These are phyloP conservation scores for Xenosphaeropsis pyriputrescens DNA, from an alignment of 2,329 filamentous ascomycete genomes.

Conservation along the genomic window DNA sequence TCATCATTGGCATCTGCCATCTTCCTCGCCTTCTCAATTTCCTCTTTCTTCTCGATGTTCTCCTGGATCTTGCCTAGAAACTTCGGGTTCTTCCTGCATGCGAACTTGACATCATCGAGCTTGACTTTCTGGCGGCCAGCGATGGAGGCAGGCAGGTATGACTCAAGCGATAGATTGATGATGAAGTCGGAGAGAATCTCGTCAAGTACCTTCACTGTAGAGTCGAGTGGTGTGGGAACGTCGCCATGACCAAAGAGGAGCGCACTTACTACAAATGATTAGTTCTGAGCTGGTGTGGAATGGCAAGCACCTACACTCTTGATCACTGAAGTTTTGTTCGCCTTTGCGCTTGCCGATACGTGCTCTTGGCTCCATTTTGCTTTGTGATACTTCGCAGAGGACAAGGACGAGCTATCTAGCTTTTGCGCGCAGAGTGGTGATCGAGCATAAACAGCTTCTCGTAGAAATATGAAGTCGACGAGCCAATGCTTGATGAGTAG, in stretches of 20 bases:
- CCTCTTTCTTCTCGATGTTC: conserved; percentile 74
- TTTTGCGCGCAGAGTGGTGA: no score
- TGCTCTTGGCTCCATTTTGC: conserved; percentile 57
- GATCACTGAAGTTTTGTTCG: conserved; percentile 64
- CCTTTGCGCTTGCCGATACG: conserved; percentile 68
- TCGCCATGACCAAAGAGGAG: conserved; percentile 75
- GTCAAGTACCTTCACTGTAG: conserved; percentile 78
- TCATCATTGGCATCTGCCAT: conserved; percentile 56
- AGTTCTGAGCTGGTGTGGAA: neutral
- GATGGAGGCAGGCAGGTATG: conserved; percentile 72
- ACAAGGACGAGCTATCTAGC: no score
- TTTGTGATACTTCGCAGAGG: no score
- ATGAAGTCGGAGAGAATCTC: conserved; percentile 96
- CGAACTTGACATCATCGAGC: conserved; percentile 94
- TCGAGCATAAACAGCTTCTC: no score
- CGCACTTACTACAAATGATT: conserved; percentile 40
- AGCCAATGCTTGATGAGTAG: no score
- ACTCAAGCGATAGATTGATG: conserved; percentile 82
- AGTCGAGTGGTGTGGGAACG: conserved; percentile 59
- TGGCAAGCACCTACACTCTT: conserved; percentile 43
- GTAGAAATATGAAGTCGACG: no score
- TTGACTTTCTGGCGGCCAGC: conserved; percentile 92
- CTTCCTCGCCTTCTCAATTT: conserved; percentile 73
- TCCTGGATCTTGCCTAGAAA: conserved; percentile 85
- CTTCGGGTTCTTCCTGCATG: conserved; percentile 67